These are phyloP conservation scores for Heteromeles arbutifolia DNA, from an alignment of 306 rosid species.

Conservation along the genomic window DNA sequence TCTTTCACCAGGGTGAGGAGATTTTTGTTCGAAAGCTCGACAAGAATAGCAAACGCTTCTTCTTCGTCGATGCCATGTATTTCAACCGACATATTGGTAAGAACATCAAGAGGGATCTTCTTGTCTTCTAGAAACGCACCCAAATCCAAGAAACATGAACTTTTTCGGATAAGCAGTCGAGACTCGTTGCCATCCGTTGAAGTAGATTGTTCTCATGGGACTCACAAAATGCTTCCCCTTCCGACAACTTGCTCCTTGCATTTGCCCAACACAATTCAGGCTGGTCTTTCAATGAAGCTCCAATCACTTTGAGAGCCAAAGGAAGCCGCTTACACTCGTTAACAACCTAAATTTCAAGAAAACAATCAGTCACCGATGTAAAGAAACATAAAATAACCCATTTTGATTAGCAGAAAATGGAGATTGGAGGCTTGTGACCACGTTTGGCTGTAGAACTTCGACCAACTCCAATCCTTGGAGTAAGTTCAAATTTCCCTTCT, in stretches of 20 bases:
- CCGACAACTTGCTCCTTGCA: conserved; percentile 63
- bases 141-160: conserved; percentile 83
- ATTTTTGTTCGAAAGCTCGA: conserved; percentile 75
- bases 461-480: no score
- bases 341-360: conserved; percentile 43
- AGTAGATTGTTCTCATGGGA: conserved; percentile 57
- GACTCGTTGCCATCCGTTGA: conserved; percentile 65
- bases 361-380: not conserved
- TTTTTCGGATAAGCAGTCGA: conserved; percentile 38
- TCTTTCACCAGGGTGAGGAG: conserved; percentile 71
- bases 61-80: conserved; percentile 55
- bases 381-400: not conserved
- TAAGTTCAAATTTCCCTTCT: no score
- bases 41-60: conserved; percentile 72
- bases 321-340: conserved; percentile 86
- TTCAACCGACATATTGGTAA: conserved; percentile 81
- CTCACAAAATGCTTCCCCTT: conserved; percentile 68
- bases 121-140: conserved; percentile 84
- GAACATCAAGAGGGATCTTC: conserved; percentile 75
- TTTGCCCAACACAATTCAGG: conserved; percentile 66
- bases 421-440: not conserved
- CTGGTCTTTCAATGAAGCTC: conserved; percentile 69
- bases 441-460: no score
- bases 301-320: conserved; percentile 88
- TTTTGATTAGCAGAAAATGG: not conserved